Percentiles rank a stretch among this genome's conserved stretches.
Conservation (phyloP, 225 moss, liverwort and hornwort genomes). For the Polytrichum commune region DNA sequence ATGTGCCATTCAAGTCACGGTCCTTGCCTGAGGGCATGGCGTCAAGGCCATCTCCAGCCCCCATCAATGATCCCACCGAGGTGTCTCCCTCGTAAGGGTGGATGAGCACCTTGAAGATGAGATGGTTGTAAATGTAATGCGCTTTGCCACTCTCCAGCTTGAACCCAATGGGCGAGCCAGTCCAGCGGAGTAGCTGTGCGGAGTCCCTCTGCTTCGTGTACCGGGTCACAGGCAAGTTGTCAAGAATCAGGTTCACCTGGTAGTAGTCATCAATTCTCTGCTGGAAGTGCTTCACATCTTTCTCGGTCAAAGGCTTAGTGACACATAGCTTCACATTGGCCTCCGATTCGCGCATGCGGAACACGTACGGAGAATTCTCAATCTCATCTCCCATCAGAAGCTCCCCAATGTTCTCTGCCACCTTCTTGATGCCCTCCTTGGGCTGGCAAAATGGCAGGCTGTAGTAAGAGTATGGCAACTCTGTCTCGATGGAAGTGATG, state of each 20-base stretch:
- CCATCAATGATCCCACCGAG: slow-evolving; percentile 37
- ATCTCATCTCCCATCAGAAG: slow-evolving; percentile 76
- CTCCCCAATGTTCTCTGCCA: slow-evolving; percentile 72
- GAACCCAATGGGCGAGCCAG: slow-evolving; percentile 64
- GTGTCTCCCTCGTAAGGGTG: slow-evolving; percentile 52
- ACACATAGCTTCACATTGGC: slow-evolving; percentile 46
- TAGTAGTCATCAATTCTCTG: slow-evolving; percentile 75
- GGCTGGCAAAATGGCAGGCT: slow-evolving; percentile 70
- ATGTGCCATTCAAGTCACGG: slow-evolving; percentile 42
- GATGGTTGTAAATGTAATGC: slow-evolving; percentile 61
- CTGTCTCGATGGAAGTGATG: slow-evolving; percentile 70
- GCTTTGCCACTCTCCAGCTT: slow-evolving; percentile 16
- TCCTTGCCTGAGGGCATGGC: slow-evolving; percentile 18
- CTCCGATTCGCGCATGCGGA: slow-evolving; percentile 43
- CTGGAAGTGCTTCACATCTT: slow-evolving; percentile 57
- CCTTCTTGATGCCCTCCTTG: slow-evolving; percentile 46
- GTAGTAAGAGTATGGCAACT: slow-evolving; percentile 76
- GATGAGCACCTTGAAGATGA: slow-evolving; percentile 60
- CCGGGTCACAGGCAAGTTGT: slow-evolving; percentile 62
- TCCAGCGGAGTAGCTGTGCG: slow-evolving; percentile 37
- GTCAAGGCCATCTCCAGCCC: slow-evolving; percentile 53
- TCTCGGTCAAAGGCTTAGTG: slow-evolving; percentile 23
- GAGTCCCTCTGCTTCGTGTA: slow-evolving; percentile 39
- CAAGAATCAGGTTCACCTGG: slow-evolving; percentile 65
- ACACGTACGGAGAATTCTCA: slow-evolving; percentile 68